Conservation (phyloP, 495 filamentous ascomycete species). For the Aspergillus incahuasiensis region DNA sequence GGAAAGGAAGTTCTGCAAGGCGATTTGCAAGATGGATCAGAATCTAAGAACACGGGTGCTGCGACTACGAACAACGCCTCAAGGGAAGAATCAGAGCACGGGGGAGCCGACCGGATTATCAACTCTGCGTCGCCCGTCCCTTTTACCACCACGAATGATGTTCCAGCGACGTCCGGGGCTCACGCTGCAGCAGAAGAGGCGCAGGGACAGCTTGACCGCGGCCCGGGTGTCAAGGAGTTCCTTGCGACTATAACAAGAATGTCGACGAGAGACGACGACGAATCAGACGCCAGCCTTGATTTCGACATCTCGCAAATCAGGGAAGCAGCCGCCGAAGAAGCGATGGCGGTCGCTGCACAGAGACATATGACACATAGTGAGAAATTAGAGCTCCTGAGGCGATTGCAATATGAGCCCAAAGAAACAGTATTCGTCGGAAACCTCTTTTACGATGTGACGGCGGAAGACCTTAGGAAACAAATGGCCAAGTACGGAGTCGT, state of each 20-base stretch:
- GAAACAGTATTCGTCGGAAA: slow-evolving; percentile 74
- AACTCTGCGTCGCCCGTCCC: background rate
- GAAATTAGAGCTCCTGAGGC: background rate
- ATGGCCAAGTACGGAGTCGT: slow-evolving; percentile 66
- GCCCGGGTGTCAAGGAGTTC: background rate
- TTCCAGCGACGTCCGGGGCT: background rate
- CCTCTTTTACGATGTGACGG: slow-evolving; percentile 76
- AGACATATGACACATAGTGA: background rate
- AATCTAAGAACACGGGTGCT: background rate
- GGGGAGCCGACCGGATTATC: background rate
- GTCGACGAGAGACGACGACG: background rate
- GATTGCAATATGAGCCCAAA: slow-evolving; percentile 18
- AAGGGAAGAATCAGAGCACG: background rate
- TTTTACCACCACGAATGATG: background rate
- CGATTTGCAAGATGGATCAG: background rate
- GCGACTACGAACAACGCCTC: background rate
- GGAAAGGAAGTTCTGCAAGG: background rate
- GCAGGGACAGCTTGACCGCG: background rate
- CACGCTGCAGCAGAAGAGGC: background rate
- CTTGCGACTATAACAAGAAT: background rate
- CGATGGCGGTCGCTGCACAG: slow-evolving; percentile 1
- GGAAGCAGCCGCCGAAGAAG: background rate
- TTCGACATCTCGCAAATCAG: slow-evolving; percentile 2
- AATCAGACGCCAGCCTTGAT: background rate
- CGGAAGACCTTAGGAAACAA: slow-evolving; percentile 61